Evolutionary conservation across 257 asterid genomes (phyloP).

Genomic region (Solanum gandarillasii): DNA sequence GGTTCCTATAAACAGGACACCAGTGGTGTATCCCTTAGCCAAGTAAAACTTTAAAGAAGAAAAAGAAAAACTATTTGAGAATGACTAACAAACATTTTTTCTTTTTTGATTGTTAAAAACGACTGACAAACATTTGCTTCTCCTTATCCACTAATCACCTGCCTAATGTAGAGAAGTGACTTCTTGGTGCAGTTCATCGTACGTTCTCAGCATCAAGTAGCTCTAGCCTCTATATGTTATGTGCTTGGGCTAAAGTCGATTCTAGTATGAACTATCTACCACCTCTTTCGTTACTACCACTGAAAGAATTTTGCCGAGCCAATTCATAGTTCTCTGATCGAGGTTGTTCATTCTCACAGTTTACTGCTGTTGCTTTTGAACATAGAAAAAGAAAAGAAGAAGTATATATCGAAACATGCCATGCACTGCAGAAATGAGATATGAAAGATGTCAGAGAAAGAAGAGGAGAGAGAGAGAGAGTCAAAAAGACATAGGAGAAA

Average conservation of each 20-base stretch:
- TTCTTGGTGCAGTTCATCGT: neutral
- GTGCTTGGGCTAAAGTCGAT: neutral
- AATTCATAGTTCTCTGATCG: constrained; percentile 44
- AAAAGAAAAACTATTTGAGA: neutral
- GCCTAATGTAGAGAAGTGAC: neutral
- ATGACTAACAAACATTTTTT: neutral
- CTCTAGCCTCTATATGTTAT: neutral
- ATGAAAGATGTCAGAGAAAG: constrained; percentile 10
- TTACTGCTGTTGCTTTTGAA: constrained; percentile 45
- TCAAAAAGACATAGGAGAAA: neutral
- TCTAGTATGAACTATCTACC: constrained; percentile 15
- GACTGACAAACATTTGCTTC: neutral
- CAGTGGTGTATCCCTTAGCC: neutral
- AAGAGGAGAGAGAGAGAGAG: neutral
- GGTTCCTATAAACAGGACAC: neutral
- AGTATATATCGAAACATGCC: constrained; percentile 78
- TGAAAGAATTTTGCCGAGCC: constrained; percentile 57
- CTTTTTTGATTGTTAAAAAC: neutral
- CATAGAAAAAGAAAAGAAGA: constrained; percentile 90
- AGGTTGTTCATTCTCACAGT: constrained; percentile 33
- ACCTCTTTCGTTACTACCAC: constrained; percentile 25
- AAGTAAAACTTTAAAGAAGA: neutral
- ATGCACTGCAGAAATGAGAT: constrained; percentile 49
- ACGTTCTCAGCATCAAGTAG: neutral
- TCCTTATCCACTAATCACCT: neutral